Conservation (phyloP, 352 stramenopile genomes). For the Peronosclerospora sorghi region DNA sequence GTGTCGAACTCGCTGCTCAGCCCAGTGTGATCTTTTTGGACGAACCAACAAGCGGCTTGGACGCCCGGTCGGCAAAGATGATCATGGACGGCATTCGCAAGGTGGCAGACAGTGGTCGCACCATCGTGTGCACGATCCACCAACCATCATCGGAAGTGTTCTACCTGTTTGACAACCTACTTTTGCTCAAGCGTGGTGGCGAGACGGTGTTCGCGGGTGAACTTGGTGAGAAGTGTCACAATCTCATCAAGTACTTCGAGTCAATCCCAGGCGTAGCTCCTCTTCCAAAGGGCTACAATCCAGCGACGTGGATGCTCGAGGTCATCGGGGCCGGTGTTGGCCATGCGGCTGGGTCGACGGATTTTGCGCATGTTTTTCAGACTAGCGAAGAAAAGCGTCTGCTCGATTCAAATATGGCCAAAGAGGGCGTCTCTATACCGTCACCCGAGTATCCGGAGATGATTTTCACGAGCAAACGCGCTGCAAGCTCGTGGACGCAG, state of each 20-base stretch:
- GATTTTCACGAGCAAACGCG: conserved; percentile 26
- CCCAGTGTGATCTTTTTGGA: conserved; percentile 1
- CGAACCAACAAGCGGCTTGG: conserved; percentile 1
- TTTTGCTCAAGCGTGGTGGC: conserved; percentile 23
- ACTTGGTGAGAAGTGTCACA: conserved; percentile 20
- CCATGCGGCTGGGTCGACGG: conserved; percentile 5
- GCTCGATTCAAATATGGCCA: conserved; percentile 13
- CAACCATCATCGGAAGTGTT: conserved; percentile 81
- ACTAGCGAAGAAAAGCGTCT: conserved; percentile 15
- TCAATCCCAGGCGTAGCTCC: conserved; percentile 16
- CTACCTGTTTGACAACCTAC: conserved; percentile 72
- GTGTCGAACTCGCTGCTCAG: background rate
- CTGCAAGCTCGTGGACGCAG: conserved; percentile 21
- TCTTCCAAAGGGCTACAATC: conserved; percentile 27
- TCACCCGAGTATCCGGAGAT: conserved; percentile 20
- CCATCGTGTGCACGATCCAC: conserved; percentile 56
- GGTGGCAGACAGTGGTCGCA: conserved; percentile 51
- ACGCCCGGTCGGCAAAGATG: background rate
- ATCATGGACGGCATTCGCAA: conserved; percentile 63
- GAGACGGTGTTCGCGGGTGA: conserved; percentile 42
- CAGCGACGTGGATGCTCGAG: conserved; percentile 49
- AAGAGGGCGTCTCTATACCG: conserved; percentile 26
- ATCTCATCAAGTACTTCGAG: conserved; percentile 23
- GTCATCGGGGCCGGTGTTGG: conserved; percentile 29
- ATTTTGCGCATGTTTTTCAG: conserved; percentile 29